Percentiles rank a stretch among this genome's conserved stretches.
These are phyloP conservation scores for Fragaria nilgerrensis DNA, from an alignment of 306 rosid species.

Conservation along the genomic window DNA sequence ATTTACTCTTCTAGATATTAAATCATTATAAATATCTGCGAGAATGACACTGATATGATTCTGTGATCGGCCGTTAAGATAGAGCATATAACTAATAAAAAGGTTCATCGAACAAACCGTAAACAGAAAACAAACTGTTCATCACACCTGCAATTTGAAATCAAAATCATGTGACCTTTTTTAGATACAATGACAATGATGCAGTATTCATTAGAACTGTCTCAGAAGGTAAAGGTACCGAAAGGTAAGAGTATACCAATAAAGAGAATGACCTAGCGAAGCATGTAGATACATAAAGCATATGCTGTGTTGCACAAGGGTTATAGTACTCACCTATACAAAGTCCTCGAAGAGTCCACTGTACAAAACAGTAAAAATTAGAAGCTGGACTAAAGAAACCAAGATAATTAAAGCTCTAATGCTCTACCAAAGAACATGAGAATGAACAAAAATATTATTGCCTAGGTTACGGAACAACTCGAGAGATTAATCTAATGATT, in stretches of 20 bases:
- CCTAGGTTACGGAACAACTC: no score
- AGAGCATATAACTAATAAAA: background rate
- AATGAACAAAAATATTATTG: background rate
- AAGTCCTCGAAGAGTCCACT: conserved; percentile 99
- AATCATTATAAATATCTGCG: conserved; percentile 85
- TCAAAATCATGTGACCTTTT: conserved; percentile 18
- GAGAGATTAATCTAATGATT: no score
- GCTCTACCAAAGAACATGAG: background rate
- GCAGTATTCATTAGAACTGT: conserved; percentile 12
- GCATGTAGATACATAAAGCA: conserved; percentile 8
- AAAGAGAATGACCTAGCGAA: conserved; percentile 83
- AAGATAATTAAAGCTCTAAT: background rate
- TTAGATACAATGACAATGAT: background rate
- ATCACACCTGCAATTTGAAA: conserved; percentile 77
- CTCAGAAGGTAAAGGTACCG: conserved; percentile 19
- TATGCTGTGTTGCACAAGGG: conserved; percentile 15
- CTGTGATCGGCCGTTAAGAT: conserved; percentile 17
- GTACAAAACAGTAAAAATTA: conserved; percentile 16
- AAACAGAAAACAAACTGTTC: conserved; percentile 97
- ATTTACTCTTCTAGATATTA: conserved; percentile 87
- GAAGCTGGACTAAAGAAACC: conserved; percentile 19
- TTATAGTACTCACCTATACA: conserved; percentile 64
- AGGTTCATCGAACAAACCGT: conserved; percentile 51
- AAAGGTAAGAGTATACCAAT: conserved; percentile 55
- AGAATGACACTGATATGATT: conserved; percentile 9